Evolutionary conservation across 1,284 basidiomycete species (phyloP), one percentile per base, ranked within the genome.

Genomic region (Cryptococcus maquisensis): DNA sequence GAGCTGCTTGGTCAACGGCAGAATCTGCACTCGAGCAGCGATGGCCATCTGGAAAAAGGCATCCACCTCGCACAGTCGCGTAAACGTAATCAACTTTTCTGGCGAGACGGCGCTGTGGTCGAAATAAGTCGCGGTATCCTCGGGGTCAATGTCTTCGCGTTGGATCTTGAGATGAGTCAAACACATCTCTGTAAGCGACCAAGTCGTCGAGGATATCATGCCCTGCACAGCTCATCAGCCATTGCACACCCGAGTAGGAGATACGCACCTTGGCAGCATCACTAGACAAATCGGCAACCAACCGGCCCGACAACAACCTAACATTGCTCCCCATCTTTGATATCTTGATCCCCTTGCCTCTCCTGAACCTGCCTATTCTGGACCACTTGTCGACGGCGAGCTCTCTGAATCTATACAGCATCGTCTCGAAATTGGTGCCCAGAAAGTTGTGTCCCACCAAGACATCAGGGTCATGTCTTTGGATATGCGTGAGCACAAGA

Each of bases 101-200:
- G 93, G 88, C 0, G 82, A 83, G 50, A 85, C 83, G 37, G 93
- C 82, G 43, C 84, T 84, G 40, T 86, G 84, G 71, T 98, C 96
- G 62, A 99, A 87, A 78, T 90, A 97, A 56, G 82, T 82, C 16
- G 91, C 85, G 0, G 91, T 94, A 66, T 98, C 95, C 62, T 97
- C 95, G 0, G 93, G 88, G 68, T 98, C 95, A 59, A 98, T 93
- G 62, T 96, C 93, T 69, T 95, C 87, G 40, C 93, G 80, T 49
- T 87, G 84, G 55, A 83, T 82, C 61, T 88, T 87, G 62, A 99
- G 83, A 71, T 96, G 89, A 0, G 92, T 91, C 59, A 82, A 83
- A 76, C 88, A 91, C 90, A 97, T 98, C 75, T 98, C 96, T 9
- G 90, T 94, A 54, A 98, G 79, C 2, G 94, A 96, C 96, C 96